Percentiles rank a stretch among this genome's conserved stretches.
Conservation (phyloP, 2,329 filamentous ascomycete genomes). For the Aspergillus sclerotialis region DNA sequence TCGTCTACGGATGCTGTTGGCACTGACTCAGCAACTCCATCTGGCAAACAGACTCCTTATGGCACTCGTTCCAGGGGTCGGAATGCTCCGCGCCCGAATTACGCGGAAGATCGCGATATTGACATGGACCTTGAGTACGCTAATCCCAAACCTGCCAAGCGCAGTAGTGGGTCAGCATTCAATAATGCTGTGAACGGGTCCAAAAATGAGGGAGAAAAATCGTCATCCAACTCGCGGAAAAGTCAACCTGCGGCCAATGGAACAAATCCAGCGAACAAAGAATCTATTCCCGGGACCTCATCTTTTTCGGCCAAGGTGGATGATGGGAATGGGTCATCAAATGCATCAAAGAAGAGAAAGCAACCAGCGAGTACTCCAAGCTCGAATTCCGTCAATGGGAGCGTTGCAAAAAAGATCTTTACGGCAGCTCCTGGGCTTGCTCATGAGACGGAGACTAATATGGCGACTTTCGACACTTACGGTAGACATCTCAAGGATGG, state of each 20-base stretch:
- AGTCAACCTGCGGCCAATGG: slow-evolving; percentile 30
- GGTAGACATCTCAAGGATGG: slow-evolving; percentile 64
- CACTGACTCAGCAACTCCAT: slow-evolving; percentile 31
- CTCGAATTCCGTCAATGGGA: slow-evolving; percentile 23
- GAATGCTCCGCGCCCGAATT: slow-evolving; percentile 77
- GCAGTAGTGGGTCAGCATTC: slow-evolving; percentile 17
- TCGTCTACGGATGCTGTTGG: slow-evolving; percentile 33
- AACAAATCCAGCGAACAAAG: slow-evolving; percentile 29
- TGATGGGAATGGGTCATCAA: slow-evolving; percentile 34
- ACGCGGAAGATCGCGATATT: slow-evolving; percentile 87
- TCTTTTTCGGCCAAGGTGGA: slow-evolving; percentile 49
- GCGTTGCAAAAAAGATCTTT: slow-evolving; percentile 30
- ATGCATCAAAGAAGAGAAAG: slow-evolving; percentile 76
- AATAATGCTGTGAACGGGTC: slow-evolving; percentile 23
- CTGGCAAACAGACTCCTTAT: slow-evolving; percentile 62
- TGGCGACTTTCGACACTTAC: slow-evolving; percentile 78
- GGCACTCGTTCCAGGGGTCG: slow-evolving; percentile 92
- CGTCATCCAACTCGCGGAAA: slow-evolving; percentile 34
- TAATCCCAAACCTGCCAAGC: slow-evolving; percentile 25
- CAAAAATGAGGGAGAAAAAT: slow-evolving; percentile 32
- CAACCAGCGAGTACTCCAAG: slow-evolving; percentile 46
- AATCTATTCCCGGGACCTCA: slow-evolving; percentile 51
- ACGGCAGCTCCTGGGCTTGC: slow-evolving; percentile 24
- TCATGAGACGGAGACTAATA: slow-evolving; percentile 59
- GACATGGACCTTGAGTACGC: slow-evolving; percentile 66